Conservation (phyloP, 768 basidiomycete genomes). For the Boletus vermiculosoides region DNA sequence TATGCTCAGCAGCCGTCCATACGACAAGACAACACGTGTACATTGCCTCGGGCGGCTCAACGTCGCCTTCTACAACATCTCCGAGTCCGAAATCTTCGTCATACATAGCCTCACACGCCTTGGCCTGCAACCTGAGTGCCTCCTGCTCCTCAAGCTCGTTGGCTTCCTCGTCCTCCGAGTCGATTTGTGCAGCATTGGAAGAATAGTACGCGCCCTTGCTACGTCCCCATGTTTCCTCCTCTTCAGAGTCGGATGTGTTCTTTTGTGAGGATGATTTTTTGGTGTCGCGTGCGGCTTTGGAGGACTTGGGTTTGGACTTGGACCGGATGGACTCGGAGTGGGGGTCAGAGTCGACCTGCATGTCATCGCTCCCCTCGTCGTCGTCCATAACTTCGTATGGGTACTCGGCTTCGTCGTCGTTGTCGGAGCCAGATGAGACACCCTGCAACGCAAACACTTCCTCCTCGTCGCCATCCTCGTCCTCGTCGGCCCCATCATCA, state of each 20-base stretch:
- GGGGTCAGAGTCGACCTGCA: conserved; percentile 15
- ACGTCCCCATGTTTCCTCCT: conserved; percentile 76
- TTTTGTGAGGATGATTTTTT: conserved; percentile 11
- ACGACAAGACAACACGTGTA: conserved; percentile 14
- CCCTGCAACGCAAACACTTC: conserved; percentile 79
- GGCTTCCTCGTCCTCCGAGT: conserved; percentile 87
- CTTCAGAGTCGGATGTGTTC: conserved; percentile 29
- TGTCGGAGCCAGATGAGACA: conserved; percentile 37
- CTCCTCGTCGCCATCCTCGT: conserved; percentile 60
- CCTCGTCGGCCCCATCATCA: conserved; percentile 51
- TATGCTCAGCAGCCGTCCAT: conserved; percentile 4
- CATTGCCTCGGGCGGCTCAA: conserved; percentile 28
- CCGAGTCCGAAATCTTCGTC: conserved; percentile 86
- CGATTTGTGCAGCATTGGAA: conserved; percentile 76
- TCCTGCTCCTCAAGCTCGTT: conserved; percentile 88
- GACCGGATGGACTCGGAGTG: conserved; percentile 1
- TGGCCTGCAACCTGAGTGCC: conserved; percentile 73
- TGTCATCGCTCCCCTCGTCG: conserved; percentile 20
- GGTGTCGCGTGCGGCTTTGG: conserved; percentile 10
- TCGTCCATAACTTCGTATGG: conserved; percentile 15
- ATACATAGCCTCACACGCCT: conserved; percentile 64
- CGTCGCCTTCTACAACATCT: conserved; percentile 47
- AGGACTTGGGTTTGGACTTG: conserved; percentile 13
- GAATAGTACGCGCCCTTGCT: conserved; percentile 82
- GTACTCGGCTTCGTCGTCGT: conserved; percentile 43